A percentile compares a stretch with the other conserved stretches of the same genome.
Conservation (phyloP, 495 filamentous ascomycete genomes). For the Platismatia glauca region DNA sequence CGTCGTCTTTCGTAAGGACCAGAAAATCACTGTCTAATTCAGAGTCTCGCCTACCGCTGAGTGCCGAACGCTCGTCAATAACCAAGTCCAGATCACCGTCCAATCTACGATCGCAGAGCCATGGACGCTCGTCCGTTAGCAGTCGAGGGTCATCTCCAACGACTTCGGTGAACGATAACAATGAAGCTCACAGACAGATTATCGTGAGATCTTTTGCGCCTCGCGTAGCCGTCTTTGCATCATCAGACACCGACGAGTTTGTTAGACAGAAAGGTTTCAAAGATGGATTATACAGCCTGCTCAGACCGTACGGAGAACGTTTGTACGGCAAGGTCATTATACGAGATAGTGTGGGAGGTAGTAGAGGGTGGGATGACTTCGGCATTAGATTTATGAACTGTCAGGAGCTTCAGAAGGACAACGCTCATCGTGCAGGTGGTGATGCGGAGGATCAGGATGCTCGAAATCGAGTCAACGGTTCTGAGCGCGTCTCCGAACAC, state of each 20-base stretch:
- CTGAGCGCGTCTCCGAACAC: slow-evolving; percentile 3
- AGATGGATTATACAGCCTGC: slow-evolving; percentile 69
- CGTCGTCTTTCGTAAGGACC: not conserved
- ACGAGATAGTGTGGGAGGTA: slow-evolving; percentile 76
- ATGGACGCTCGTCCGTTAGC: slow-evolving; percentile 40
- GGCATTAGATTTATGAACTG: slow-evolving; percentile 70
- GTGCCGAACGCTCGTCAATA: not conserved
- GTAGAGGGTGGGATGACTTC: slow-evolving; percentile 80
- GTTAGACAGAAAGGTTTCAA: slow-evolving; percentile 76
- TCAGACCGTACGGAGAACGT: slow-evolving; percentile 86
- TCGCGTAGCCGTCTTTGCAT: slow-evolving; percentile 74
- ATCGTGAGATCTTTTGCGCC: slow-evolving; percentile 81
- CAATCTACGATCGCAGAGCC: not conserved
- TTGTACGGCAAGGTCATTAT: slow-evolving; percentile 82
- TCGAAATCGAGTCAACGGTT: not conserved
- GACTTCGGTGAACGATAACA: slow-evolving; percentile 40
- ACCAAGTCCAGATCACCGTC: slow-evolving; percentile 12
- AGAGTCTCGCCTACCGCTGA: slow-evolving; percentile 10
- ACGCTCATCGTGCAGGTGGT: not conserved
- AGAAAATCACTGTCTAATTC: slow-evolving; percentile 1
- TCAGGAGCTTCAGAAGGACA: slow-evolving; percentile 26
- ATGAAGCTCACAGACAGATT: slow-evolving; percentile 60
- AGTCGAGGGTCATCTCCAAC: slow-evolving; percentile 44
- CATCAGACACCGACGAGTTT: slow-evolving; percentile 71
- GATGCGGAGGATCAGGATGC: not conserved